Evolutionary conservation across 805 yeast species (phyloP).

Genomic region (Schwanniomyces sp.): DNA sequence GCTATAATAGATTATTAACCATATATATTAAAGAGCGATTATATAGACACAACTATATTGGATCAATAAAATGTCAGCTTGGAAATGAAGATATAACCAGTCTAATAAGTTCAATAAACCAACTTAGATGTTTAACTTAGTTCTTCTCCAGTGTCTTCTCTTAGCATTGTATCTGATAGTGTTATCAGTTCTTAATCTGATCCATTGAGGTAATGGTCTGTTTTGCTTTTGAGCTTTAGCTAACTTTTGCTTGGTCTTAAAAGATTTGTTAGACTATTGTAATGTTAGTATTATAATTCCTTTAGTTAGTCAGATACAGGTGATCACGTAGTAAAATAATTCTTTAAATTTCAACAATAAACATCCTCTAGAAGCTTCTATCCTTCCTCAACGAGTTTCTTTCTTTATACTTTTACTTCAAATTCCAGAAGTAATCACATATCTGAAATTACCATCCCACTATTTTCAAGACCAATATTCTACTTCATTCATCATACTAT

Average conservation of each 20-base stretch:
- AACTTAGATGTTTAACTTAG: slow-evolving; percentile 91
- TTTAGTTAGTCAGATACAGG: not conserved
- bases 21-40: not conserved
- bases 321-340: not conserved
- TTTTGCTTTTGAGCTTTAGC: slow-evolving; percentile 98
- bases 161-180: slow-evolving; percentile 98
- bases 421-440: no score
- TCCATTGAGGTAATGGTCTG: slow-evolving; percentile 99
- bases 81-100: slow-evolving; percentile 2
- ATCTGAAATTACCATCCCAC: no score
- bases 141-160: slow-evolving; percentile 99
- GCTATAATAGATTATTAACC: slow-evolving; percentile 7
- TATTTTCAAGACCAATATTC: no score
- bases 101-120: slow-evolving; percentile 2
- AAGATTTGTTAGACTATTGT: slow-evolving; percentile 84
- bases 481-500: not conserved
- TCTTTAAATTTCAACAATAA: no score
- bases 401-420: no score
- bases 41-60: not conserved
- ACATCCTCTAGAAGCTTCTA: no score
- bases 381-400: no score
- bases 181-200: slow-evolving; percentile 98
- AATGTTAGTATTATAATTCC: slow-evolving; percentile 25
- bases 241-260: slow-evolving; percentile 96
- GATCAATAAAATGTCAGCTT: not conserved